Evolutionary conservation across 1,284 basidiomycete species (phyloP).

Genomic region (Puccinia triticina): DNA sequence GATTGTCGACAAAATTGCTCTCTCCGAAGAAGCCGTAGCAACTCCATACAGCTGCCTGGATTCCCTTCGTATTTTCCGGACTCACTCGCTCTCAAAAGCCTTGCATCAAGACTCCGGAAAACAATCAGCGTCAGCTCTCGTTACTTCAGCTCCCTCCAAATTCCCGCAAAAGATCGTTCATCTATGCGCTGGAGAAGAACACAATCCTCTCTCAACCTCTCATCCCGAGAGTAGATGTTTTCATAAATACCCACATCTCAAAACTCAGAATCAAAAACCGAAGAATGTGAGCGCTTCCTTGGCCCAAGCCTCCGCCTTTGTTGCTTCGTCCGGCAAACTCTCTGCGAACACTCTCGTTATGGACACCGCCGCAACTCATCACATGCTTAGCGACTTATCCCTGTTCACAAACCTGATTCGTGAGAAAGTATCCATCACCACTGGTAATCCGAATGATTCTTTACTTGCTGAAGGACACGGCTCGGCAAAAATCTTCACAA

Average conservation of each 20-base stretch:
- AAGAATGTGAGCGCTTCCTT: neutral
- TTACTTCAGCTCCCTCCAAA: neutral
- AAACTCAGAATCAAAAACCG: neutral
- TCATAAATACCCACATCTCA: neutral
- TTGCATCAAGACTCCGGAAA: too few relatives aligned
- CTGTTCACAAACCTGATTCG: neutral
- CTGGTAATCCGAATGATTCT: neutral
- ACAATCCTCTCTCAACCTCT: neutral
- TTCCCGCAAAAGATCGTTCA: too few relatives aligned
- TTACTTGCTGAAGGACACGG: neutral
- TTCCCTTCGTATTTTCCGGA: neutral
- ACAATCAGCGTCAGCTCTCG: neutral
- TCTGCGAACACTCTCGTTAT: neutral
- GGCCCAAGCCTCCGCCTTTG: neutral
- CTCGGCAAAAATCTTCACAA: neutral
- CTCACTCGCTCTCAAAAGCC: neutral
- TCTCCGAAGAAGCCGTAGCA: neutral
- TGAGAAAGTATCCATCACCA: neutral
- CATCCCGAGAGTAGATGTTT: neutral
- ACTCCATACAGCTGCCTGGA: neutral
- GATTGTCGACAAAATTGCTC: neutral
- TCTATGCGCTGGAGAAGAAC: neutral
- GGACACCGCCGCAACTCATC: conserved; percentile 5
- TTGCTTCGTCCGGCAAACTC: too few relatives aligned
- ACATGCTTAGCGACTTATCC: neutral